phyloP scores from a whole-genome alignment of 2,329 filamentous ascomycete genomes.

The Pseudogymnoascus sp. region DNA sequence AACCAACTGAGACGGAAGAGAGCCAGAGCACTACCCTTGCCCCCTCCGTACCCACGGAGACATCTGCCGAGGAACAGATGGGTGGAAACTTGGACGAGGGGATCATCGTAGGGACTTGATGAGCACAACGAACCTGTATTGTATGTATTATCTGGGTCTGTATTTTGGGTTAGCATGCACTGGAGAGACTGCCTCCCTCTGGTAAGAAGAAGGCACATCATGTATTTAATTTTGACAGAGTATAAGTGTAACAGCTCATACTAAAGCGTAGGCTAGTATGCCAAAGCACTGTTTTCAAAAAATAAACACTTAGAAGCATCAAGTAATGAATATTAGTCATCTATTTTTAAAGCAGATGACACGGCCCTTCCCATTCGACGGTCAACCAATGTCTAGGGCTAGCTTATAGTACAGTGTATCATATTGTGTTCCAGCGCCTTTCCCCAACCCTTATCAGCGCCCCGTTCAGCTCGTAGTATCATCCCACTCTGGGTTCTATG shows the following conservation, averaged over 20 bases:
- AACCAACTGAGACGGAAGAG: not conserved
- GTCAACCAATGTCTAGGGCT: constrained; percentile 8
- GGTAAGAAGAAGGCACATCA: constrained; percentile 2
- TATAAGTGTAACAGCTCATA: not conserved
- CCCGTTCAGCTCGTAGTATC: constrained; percentile 15
- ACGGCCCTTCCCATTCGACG: constrained; percentile 2
- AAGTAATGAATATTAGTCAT: constrained; percentile 6
- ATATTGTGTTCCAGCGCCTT: constrained; percentile 7
- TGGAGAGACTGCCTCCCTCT: not conserved
- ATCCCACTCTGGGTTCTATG: constrained; percentile 39
- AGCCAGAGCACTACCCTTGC: not conserved
- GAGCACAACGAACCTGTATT: not conserved
- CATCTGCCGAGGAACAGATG: not conserved
- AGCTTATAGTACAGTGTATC: constrained; percentile 10
- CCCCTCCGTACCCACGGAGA: not conserved
- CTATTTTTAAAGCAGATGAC: constrained; percentile 8
- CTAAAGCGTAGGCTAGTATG: not conserved
- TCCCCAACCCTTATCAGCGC: constrained; percentile 3
- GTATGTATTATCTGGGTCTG: constrained; percentile 5
- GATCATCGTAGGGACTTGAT: not conserved
- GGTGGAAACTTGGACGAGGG: not conserved
- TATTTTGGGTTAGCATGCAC: not conserved
- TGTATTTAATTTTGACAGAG: not conserved
- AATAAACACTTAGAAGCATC: not conserved
- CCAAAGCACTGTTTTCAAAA: not conserved